phyloP scores from a whole-genome alignment of 78 protist genomes.

The Emiliania huxleyi region DNA sequence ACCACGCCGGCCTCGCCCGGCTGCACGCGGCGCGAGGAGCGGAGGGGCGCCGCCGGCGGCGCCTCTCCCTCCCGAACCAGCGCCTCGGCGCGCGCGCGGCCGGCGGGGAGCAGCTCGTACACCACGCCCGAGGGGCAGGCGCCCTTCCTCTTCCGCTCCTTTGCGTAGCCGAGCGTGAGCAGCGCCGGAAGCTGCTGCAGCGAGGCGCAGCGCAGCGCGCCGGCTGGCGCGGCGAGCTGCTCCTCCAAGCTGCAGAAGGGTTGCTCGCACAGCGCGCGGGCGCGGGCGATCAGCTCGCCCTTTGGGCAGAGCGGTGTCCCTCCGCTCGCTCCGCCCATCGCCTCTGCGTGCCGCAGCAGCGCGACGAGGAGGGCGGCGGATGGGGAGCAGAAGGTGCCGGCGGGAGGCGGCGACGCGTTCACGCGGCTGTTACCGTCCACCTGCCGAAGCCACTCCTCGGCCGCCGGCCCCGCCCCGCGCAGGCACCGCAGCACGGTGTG shows the following conservation, averaged over 20 bases:
- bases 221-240: background rate
- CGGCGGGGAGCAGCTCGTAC: background rate
- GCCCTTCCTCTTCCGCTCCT: background rate
- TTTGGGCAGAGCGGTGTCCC: too few relatives aligned
- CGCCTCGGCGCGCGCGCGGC: background rate
- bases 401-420: background rate
- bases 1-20: background rate
- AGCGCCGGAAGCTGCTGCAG: background rate
- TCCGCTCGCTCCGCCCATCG: too few relatives aligned
- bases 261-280: background rate
- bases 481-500: background rate
- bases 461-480: background rate
- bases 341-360: background rate
- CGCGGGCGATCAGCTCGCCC: background rate
- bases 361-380: background rate
- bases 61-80: background rate
- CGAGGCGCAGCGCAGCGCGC: background rate
- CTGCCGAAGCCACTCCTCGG: background rate
- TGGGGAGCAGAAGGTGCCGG: background rate
- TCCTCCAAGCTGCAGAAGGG: background rate
- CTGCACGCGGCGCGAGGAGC: background rate
- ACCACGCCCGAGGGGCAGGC: background rate
- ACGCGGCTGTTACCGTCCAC: background rate
- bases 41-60: background rate
- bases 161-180: background rate